Percentiles rank a stretch among this genome's conserved stretches.
phyloP scores from a whole-genome alignment of 2,329 filamentous ascomycete species.

The Alternaria angustiovoidea region DNA sequence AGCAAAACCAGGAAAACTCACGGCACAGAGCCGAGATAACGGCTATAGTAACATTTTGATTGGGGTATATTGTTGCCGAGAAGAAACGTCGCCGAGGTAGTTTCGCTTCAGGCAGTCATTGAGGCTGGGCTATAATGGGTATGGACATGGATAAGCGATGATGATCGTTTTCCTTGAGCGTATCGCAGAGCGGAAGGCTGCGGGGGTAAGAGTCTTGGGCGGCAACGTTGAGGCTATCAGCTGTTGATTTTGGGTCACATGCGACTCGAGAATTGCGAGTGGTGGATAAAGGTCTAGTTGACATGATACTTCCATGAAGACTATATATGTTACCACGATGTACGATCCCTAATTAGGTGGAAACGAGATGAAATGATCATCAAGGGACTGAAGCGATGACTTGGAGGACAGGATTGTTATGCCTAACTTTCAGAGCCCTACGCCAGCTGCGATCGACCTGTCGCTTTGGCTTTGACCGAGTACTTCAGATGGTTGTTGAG shows the following conservation, averaged over 20 bases:
- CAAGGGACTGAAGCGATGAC: no score
- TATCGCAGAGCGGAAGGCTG: neutral
- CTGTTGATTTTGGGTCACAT: neutral
- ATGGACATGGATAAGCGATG: constrained; percentile 5
- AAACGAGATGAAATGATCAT: no score
- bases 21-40: neutral
- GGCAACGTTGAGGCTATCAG: neutral
- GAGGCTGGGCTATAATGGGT: constrained; percentile 1
- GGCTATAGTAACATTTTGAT: neutral
- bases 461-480: no score
- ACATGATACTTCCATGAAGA: neutral
- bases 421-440: no score
- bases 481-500: no score
- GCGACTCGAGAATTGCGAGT: neutral
- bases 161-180: neutral
- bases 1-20: neutral
- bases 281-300: neutral
- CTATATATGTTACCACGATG: neutral
- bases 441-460: no score
- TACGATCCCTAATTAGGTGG: neutral
- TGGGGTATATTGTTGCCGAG: neutral
- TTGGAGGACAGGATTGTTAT: no score
- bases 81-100: neutral
- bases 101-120: neutral
- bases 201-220: neutral